Conservation (phyloP, 441 rosid genomes). For the Populus tomentosa region DNA sequence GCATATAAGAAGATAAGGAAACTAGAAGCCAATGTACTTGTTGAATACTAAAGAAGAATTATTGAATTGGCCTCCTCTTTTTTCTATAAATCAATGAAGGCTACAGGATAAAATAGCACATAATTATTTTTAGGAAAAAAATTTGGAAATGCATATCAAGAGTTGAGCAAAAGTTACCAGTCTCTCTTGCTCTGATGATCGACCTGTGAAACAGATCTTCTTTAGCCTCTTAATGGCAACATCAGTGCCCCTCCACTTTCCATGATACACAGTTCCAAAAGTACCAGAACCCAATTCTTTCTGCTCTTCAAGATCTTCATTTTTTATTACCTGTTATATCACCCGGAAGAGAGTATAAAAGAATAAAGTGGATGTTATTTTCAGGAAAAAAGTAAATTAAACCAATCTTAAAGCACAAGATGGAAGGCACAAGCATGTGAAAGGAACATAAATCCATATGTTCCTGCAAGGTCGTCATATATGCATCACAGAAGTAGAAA, state of each 20-base stretch:
- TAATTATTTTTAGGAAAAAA: neutral
- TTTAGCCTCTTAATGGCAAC: slow-evolving; percentile 94
- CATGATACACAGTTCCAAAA: slow-evolving; percentile 95
- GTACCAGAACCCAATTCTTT: slow-evolving; percentile 95
- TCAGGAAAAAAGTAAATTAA: neutral
- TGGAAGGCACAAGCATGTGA: neutral
- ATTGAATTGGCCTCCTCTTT: too few species aligned
- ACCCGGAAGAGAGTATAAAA: neutral
- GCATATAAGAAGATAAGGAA: neutral
- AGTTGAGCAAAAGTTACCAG: slow-evolving; percentile 37
- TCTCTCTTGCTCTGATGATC: slow-evolving; percentile 89
- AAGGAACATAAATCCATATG: neutral
- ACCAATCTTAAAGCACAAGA: neutral
- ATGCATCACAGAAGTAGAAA: neutral
- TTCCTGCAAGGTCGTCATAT: neutral
- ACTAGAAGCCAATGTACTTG: neutral
- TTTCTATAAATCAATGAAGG: neutral
- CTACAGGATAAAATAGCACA: neutral
- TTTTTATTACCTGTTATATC: slow-evolving; percentile 55
- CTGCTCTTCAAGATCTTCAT: slow-evolving; percentile 95
- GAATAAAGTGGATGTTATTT: neutral
- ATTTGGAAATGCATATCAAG: neutral
- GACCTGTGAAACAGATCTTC: slow-evolving; percentile 84
- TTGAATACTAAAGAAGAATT: neutral
- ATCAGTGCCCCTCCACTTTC: slow-evolving; percentile 98